Percentiles rank a stretch among this genome's conserved stretches.
phyloP scores from a whole-genome alignment of 768 basidiomycete species.

The Boletus huronensis region DNA sequence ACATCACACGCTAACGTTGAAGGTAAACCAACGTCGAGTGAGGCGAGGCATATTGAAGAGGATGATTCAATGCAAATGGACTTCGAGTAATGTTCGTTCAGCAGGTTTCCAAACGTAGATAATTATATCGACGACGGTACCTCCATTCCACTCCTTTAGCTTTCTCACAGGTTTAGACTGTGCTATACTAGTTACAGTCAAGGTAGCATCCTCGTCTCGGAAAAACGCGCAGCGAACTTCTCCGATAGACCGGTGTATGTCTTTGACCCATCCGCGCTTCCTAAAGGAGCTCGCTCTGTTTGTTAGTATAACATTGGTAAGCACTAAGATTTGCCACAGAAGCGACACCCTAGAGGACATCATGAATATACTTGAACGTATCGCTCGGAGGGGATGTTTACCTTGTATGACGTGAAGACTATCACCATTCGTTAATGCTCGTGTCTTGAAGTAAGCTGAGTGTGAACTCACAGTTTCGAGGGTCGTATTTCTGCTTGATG shows the following conservation, averaged over 20 bases:
- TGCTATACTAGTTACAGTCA: conserved; percentile 3
- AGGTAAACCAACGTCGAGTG: not conserved
- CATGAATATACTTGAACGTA: not conserved
- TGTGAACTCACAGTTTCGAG: conserved; percentile 13
- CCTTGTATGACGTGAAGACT: conserved; percentile 22
- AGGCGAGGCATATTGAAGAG: not conserved
- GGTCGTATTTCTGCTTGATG: conserved; percentile 25
- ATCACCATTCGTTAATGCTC: not conserved
- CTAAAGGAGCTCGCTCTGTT: conserved; percentile 3
- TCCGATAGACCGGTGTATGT: not conserved
- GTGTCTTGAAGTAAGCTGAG: not conserved
- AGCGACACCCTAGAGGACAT: conserved; percentile 3
- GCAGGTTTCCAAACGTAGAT: not conserved
- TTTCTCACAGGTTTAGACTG: not conserved
- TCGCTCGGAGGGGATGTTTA: not conserved
- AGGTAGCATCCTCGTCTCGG: not conserved
- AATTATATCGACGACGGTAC: not conserved
- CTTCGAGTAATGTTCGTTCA: conserved; percentile 7
- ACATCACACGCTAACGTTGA: not conserved
- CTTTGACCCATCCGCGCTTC: not conserved
- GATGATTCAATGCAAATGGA: conserved; percentile 13
- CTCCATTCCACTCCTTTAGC: conserved; percentile 7
- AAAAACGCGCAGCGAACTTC: not conserved
- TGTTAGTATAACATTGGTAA: conserved; percentile 2
- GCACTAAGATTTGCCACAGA: conserved; percentile 1